These are phyloP conservation scores for Phytomonas serpens DNA, from an alignment of 208 protist genomes.

Conservation along the genomic window DNA sequence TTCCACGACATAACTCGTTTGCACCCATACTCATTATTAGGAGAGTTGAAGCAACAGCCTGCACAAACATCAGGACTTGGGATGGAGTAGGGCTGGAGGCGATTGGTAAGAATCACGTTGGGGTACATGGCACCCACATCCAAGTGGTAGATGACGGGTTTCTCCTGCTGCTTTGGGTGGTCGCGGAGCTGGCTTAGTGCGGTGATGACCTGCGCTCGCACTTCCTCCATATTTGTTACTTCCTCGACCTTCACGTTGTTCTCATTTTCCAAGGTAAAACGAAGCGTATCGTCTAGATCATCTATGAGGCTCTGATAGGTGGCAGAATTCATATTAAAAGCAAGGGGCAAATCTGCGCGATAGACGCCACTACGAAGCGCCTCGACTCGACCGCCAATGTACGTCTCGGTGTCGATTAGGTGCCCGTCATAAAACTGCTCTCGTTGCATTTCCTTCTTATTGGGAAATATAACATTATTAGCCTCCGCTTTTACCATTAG, in stretches of 20 bases:
- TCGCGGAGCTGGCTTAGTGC: constrained; percentile 87
- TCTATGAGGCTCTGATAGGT: constrained; percentile 93
- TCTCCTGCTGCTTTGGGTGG: constrained; percentile 60
- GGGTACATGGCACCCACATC: constrained; percentile 99
- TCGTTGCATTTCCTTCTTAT: constrained; percentile 94
- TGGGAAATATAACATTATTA: constrained; percentile 98
- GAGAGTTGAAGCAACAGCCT: constrained; percentile 96
- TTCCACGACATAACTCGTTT: constrained; percentile 98
- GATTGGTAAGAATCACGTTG: constrained; percentile 99
- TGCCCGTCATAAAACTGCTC: constrained; percentile 96
- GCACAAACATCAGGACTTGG: constrained; percentile 95
- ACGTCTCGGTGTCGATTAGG: constrained; percentile 98
- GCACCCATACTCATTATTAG: constrained; percentile 92
- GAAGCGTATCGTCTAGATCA: constrained; percentile 88
- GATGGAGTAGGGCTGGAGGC: constrained; percentile 97
- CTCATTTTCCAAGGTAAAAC: constrained; percentile 91
- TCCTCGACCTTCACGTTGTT: constrained; percentile 78
- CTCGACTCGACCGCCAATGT: constrained; percentile 97
- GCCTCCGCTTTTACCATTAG: constrained; percentile 97
- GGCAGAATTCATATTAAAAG: constrained; percentile 91
- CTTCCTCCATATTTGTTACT: constrained; percentile 93
- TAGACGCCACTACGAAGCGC: constrained; percentile 95
- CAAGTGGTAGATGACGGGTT: constrained; percentile 99
- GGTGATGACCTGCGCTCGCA: constrained; percentile 48
- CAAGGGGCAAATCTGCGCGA: constrained; percentile 93